A percentile compares a stretch with the other conserved stretches of the same genome.
Conservation (phyloP, 2,329 filamentous ascomycete genomes). For the Didymella segeticola region DNA sequence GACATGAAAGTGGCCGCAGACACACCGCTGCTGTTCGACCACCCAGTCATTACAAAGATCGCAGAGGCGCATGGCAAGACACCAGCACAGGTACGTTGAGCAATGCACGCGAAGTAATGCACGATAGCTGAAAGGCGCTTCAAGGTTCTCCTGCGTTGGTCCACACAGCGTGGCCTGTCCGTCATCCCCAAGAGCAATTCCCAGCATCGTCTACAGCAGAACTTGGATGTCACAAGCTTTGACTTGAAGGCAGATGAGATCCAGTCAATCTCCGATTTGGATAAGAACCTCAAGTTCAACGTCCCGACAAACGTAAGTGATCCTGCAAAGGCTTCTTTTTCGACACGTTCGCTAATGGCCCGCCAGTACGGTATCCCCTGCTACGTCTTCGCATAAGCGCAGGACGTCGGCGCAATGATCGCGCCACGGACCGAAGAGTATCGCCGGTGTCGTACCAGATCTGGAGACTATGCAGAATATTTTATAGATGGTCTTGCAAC, state of each 20-base stretch:
- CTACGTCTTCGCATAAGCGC: slow-evolving; percentile 43
- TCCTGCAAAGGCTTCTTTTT: neutral
- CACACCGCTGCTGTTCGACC: slow-evolving; percentile 43
- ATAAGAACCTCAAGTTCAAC: slow-evolving; percentile 43
- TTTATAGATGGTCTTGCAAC: neutral
- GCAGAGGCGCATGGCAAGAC: slow-evolving; percentile 70
- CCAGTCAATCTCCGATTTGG: slow-evolving; percentile 40
- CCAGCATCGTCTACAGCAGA: slow-evolving; percentile 29
- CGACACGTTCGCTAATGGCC: slow-evolving; percentile 20
- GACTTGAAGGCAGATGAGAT: slow-evolving; percentile 33
- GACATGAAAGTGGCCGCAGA: slow-evolving; percentile 22
- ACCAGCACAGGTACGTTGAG: slow-evolving; percentile 66
- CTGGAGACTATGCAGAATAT: neutral
- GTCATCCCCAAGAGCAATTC: slow-evolving; percentile 49
- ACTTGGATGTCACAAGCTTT: slow-evolving; percentile 42
- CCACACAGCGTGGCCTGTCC: slow-evolving; percentile 55
- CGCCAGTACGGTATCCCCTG: slow-evolving; percentile 45
- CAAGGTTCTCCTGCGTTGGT: slow-evolving; percentile 17
- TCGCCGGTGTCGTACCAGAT: neutral
- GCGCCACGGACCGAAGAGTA: slow-evolving; percentile 7
- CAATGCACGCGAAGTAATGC: neutral
- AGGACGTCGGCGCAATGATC: slow-evolving; percentile 1
- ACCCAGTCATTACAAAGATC: slow-evolving; percentile 69
- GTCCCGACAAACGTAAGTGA: slow-evolving; percentile 45
- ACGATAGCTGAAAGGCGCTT: neutral